These are phyloP conservation scores for Bjerkandera adusta DNA, from an alignment of 1,284 basidiomycete genomes.

Conservation along the genomic window DNA sequence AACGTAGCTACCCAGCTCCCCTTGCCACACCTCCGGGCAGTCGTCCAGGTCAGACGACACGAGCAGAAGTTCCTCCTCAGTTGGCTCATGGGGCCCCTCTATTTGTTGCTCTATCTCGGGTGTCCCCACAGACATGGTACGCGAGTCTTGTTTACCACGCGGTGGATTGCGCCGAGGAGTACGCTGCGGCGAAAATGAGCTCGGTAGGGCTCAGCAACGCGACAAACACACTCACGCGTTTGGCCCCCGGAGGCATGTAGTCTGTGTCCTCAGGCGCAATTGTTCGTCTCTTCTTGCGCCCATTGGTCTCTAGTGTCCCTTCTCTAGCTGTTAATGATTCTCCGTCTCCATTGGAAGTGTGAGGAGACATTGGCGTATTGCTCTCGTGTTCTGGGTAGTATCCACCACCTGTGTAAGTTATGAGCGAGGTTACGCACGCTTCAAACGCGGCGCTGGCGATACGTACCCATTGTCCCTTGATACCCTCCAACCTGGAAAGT, in stretches of 20 bases:
- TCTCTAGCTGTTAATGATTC: slow-evolving; percentile 34
- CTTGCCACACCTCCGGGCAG: slow-evolving; percentile 70
- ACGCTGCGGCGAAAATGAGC: slow-evolving; percentile 25
- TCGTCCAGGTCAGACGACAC: slow-evolving; percentile 76
- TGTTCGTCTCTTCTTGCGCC: slow-evolving; percentile 52
- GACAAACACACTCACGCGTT: slow-evolving; percentile 48
- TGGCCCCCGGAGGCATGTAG: slow-evolving; percentile 48
- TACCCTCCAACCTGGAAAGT: slow-evolving; percentile 34
- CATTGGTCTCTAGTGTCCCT: slow-evolving; percentile 38
- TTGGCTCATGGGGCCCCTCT: slow-evolving; percentile 33
- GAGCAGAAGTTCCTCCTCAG: slow-evolving; percentile 47
- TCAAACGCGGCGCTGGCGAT: slow-evolving; percentile 38
- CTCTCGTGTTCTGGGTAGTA: slow-evolving; percentile 34
- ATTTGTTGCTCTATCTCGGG: slow-evolving; percentile 31
- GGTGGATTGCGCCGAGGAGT: slow-evolving; percentile 40
- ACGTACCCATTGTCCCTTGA: slow-evolving; percentile 38
- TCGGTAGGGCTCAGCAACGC: slow-evolving; percentile 7
- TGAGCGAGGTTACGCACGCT: slow-evolving; percentile 37
- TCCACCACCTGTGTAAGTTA: slow-evolving; percentile 35
- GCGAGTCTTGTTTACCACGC: slow-evolving; percentile 38
- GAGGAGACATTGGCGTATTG: slow-evolving; percentile 27
- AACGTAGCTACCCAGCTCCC: slow-evolving; percentile 64
- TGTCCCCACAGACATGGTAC: slow-evolving; percentile 35
- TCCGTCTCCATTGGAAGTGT: slow-evolving; percentile 24
- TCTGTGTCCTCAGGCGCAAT: slow-evolving; percentile 45